Evolutionary conservation across 2,329 filamentous ascomycete genomes (phyloP).

Genomic region (Aspergillus thermomutatus): DNA sequence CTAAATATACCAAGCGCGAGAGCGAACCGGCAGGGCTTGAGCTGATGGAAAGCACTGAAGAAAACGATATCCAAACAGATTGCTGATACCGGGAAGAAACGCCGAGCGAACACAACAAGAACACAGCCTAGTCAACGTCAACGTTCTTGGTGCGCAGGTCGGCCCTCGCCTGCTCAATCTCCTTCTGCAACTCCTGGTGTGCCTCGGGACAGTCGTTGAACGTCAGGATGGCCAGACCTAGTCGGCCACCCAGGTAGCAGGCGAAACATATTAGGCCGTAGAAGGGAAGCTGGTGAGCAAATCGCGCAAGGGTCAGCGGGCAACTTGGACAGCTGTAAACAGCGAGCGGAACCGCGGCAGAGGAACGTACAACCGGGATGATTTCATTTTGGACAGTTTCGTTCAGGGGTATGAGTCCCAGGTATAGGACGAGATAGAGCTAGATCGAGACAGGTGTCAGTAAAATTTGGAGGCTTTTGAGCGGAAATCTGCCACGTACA

Average conservation of each 20-base stretch:
- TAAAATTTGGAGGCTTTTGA: slow-evolving; percentile 2
- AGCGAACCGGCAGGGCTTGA: not conserved
- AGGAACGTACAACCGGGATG: slow-evolving; percentile 74
- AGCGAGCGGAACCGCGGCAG: not conserved
- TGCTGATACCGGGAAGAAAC: not conserved
- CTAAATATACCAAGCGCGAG: not conserved
- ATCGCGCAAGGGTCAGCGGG: slow-evolving; percentile 5
- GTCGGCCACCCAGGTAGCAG: slow-evolving; percentile 84
- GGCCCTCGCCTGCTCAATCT: slow-evolving; percentile 59
- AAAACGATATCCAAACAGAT: not conserved
- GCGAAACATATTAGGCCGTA: slow-evolving; percentile 90
- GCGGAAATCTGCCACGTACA: slow-evolving; percentile 51
- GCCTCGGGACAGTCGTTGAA: slow-evolving; percentile 96
- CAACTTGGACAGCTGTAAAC: not conserved
- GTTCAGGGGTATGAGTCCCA: slow-evolving; percentile 79
- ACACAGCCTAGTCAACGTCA: slow-evolving; percentile 38
- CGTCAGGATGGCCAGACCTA: slow-evolving; percentile 88
- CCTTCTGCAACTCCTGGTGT: slow-evolving; percentile 80
- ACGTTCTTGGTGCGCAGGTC: slow-evolving; percentile 42
- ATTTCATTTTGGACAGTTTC: slow-evolving; percentile 75
- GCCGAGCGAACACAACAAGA: not conserved
- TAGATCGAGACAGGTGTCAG: slow-evolving; percentile 37
- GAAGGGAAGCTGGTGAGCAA: slow-evolving; percentile 69
- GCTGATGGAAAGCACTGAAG: not conserved
- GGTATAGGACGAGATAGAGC: slow-evolving; percentile 85